These are phyloP conservation scores for Coemansia aciculifera DNA, from an alignment of 192 early-diverging fungal species.

Conservation along the genomic window DNA sequence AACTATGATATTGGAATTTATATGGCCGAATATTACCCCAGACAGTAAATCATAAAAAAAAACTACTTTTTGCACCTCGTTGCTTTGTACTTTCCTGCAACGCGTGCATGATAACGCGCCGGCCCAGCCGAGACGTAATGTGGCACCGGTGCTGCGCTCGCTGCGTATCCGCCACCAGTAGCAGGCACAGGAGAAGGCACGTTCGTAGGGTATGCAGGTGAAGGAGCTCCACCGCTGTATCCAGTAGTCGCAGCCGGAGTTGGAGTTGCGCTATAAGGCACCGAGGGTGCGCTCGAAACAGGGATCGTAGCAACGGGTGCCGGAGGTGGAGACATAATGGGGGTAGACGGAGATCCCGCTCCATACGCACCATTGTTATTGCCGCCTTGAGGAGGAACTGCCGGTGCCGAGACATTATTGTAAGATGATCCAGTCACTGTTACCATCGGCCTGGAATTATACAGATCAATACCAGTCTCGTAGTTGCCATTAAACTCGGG, in stretches of 20 bases:
- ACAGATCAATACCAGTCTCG: conserved; percentile 54
- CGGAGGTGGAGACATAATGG: background rate
- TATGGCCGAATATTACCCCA: background rate
- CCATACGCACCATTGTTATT: background rate
- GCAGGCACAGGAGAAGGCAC: background rate
- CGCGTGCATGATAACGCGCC: background rate
- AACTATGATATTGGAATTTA: background rate
- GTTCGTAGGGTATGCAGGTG: background rate
- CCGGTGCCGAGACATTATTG: conserved; percentile 1
- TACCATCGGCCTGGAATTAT: conserved; percentile 43
- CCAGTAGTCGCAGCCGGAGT: background rate
- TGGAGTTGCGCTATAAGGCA: background rate
- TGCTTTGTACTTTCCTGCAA: conserved; percentile 1
- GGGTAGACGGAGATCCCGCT: background rate
- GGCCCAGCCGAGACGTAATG: conserved; percentile 7
- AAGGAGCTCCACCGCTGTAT: background rate
- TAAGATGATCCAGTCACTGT: conserved; percentile 45
- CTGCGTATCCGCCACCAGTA: background rate
- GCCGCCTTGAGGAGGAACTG: background rate
- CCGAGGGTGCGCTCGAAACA: background rate
- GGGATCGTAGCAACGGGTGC: background rate
- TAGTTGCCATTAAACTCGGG: conserved; percentile 54
- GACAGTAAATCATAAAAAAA: background rate
- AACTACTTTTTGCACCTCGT: background rate
- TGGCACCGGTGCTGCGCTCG: background rate